phyloP scores from a whole-genome alignment of 306 rosid genomes.

The Quercus engelmannii region DNA sequence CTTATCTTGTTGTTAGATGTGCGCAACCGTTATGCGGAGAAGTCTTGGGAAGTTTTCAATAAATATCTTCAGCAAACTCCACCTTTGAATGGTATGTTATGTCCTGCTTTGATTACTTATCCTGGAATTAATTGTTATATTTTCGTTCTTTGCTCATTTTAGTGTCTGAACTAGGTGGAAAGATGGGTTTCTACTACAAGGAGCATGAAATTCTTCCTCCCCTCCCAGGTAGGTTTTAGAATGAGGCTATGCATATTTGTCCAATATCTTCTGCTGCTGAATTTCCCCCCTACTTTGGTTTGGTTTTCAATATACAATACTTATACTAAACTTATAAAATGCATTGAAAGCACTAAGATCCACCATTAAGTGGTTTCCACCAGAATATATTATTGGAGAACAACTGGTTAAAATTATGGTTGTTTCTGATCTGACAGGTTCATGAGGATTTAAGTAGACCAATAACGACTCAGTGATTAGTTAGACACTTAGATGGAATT shows the following conservation, averaged over 20 bases:
- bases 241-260: neutral
- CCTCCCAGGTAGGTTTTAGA: conserved; percentile 66
- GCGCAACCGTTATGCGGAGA: conserved; percentile 64
- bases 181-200: conserved; percentile 92
- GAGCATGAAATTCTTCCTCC: conserved; percentile 98
- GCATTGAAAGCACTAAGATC: neutral
- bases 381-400: neutral
- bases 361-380: neutral
- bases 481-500: neutral
- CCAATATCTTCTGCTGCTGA: neutral
- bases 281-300: neutral
- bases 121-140: conserved; percentile 2
- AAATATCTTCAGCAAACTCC: conserved; percentile 64
- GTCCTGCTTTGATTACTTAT: neutral
- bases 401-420: neutral
- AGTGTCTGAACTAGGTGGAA: conserved; percentile 57
- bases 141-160: conserved; percentile 21
- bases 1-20: conserved; percentile 47
- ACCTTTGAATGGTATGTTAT: conserved; percentile 64
- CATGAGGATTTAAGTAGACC: neutral
- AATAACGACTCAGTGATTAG: neutral
- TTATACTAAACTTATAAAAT: neutral
- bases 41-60: conserved; percentile 79
- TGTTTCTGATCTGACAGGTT: neutral
- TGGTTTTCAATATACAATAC: conserved; percentile 11